These are phyloP conservation scores for Taphrina pruni DNA, from an alignment of 1,139 yeast genomes.

Conservation along the genomic window DNA sequence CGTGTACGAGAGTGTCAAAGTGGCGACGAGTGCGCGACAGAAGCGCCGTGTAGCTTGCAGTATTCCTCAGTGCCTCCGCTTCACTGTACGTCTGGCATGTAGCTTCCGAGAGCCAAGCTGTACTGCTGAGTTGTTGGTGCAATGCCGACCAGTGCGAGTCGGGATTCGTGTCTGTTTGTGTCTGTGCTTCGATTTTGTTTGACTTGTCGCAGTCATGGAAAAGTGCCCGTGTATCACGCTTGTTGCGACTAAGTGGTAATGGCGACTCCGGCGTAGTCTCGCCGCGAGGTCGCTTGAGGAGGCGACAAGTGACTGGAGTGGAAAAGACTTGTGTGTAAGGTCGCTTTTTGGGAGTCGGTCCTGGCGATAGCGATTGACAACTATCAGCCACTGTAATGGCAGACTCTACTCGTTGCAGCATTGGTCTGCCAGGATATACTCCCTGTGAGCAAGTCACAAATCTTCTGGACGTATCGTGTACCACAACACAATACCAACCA, in stretches of 20 bases:
- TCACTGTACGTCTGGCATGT: background rate
- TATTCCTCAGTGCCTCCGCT: background rate
- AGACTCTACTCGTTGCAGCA: slow-evolving; percentile 21
- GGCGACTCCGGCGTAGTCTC: slow-evolving; percentile 19
- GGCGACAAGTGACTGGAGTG: slow-evolving; percentile 17
- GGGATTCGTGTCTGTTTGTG: slow-evolving; percentile 2
- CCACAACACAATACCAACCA: too few species aligned
- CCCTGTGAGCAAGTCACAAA: too few species aligned
- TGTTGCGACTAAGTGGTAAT: background rate
- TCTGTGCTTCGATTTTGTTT: background rate
- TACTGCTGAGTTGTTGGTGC: background rate
- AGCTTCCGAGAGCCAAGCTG: background rate
- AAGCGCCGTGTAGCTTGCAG: background rate
- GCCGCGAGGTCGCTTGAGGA: background rate
- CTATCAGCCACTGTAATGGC: slow-evolving; percentile 22
- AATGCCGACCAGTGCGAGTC: background rate
- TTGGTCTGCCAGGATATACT: background rate
- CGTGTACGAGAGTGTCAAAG: background rate
- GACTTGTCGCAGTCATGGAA: background rate
- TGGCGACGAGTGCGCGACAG: background rate
- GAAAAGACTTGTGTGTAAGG: slow-evolving; percentile 25
- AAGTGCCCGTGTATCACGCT: background rate
- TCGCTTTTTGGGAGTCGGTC: slow-evolving; percentile 15
- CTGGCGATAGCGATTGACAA: slow-evolving; percentile 14
- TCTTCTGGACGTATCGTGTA: too few species aligned